phyloP scores from a whole-genome alignment of 441 rosid genomes.

The Syzygium syzygioides region DNA sequence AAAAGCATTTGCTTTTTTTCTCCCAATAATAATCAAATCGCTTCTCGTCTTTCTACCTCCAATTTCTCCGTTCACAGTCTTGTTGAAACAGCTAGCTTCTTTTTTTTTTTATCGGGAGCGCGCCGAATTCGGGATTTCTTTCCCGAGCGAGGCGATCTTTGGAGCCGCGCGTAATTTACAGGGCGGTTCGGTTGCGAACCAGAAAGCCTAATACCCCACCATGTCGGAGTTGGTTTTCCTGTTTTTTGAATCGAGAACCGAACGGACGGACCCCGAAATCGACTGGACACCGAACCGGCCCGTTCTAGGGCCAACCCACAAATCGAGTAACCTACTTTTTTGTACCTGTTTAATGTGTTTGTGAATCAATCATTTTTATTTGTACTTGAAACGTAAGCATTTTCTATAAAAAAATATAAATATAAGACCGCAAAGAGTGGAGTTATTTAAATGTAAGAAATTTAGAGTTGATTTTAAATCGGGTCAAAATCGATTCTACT shows the following conservation, averaged over 20 bases:
- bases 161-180: neutral
- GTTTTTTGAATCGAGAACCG: neutral
- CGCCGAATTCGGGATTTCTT: neutral
- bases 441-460: neutral
- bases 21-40: neutral
- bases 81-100: no score
- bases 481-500: rapidly evolving
- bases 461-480: rapidly evolving
- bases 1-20: neutral
- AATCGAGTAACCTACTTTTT: neutral
- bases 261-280: neutral
- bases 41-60: neutral
- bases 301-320: neutral
- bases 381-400: neutral
- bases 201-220: no score
- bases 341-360: no score
- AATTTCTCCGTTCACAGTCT: neutral
- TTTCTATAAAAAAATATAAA: neutral
- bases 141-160: rapidly evolving
- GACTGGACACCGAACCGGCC: neutral
- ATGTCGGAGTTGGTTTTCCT: rapidly evolving
- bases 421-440: neutral
- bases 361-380: neutral
- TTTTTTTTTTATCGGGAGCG: no score
- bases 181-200: rapidly evolving